phyloP scores from a whole-genome alignment of 169 alveolate species.

The Perkinsus chesapeaki region DNA sequence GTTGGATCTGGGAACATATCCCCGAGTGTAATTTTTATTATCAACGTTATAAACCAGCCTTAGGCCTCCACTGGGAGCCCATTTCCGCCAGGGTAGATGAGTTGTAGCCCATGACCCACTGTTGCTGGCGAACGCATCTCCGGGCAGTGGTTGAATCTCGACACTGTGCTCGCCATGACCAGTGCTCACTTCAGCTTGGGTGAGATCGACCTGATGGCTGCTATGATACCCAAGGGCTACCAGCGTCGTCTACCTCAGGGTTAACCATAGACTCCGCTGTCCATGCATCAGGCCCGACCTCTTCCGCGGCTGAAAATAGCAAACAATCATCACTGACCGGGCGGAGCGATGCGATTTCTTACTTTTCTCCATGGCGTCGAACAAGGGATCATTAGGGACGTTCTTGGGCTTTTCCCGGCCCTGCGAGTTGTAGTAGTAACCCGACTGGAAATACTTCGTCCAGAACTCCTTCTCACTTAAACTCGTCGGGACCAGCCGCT shows the following conservation, averaged over 20 bases:
- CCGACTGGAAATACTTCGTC: not conserved
- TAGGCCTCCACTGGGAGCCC: too few species aligned
- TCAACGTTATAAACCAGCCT: too few species aligned
- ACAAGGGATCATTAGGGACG: not conserved
- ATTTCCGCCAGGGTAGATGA: too few species aligned
- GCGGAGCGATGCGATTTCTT: conserved; percentile 2
- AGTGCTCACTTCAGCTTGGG: not conserved
- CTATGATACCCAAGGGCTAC: not conserved
- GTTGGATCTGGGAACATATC: too few species aligned
- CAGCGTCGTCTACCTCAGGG: not conserved
- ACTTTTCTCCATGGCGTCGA: not conserved
- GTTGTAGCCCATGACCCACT: not conserved
- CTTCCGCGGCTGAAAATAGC: not conserved
- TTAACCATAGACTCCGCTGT: not conserved
- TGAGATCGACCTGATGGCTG: not conserved
- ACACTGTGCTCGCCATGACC: not conserved
- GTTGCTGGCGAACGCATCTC: not conserved
- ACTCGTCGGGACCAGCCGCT: not conserved
- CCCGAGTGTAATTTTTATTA: too few species aligned
- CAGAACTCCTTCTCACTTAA: not conserved
- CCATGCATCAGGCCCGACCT: not conserved
- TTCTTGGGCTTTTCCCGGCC: not conserved
- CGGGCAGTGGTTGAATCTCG: not conserved
- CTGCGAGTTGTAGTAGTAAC: not conserved
- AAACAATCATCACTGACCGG: not conserved